Conservation (phyloP, 371 early-diverging fungal species). For the Entomophthora muscae region DNA sequence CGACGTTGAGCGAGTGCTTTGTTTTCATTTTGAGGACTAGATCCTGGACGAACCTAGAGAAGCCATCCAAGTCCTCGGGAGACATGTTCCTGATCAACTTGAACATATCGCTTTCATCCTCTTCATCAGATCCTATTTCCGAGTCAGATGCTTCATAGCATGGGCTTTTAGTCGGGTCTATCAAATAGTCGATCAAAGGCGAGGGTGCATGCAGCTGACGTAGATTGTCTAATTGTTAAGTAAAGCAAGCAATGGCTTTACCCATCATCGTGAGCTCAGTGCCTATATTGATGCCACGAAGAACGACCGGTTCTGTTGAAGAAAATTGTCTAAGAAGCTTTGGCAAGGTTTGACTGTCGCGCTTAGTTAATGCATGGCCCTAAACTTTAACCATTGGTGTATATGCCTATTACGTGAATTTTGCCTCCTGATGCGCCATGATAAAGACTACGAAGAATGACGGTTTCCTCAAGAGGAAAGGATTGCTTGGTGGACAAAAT, state of each 20-base stretch:
- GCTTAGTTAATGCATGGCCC: background rate
- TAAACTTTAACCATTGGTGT: background rate
- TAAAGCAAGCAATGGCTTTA: background rate
- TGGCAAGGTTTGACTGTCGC: background rate
- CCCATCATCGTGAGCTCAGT: background rate
- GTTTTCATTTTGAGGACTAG: slow-evolving; percentile 10
- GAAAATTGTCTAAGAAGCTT: background rate
- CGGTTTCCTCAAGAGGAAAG: background rate
- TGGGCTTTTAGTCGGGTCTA: background rate
- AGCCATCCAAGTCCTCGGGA: background rate
- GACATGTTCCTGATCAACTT: background rate
- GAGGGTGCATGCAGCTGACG: background rate
- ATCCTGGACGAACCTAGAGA: background rate
- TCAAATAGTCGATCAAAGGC: background rate
- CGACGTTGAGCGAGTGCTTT: slow-evolving; percentile 29
- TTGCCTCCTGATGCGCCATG: slow-evolving; percentile 3
- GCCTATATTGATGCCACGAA: background rate
- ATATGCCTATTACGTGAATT: background rate
- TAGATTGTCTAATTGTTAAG: background rate
- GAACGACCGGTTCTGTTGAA: background rate
- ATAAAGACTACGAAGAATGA: slow-evolving; percentile 5
- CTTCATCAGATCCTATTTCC: too few relatives aligned
- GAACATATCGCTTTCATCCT: background rate
- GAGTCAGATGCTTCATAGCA: background rate
- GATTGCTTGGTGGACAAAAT: background rate